Percentiles rank a stretch among this genome's conserved stretches.
These are phyloP conservation scores for Suillus placidus DNA, from an alignment of 768 basidiomycete species.

Conservation along the genomic window DNA sequence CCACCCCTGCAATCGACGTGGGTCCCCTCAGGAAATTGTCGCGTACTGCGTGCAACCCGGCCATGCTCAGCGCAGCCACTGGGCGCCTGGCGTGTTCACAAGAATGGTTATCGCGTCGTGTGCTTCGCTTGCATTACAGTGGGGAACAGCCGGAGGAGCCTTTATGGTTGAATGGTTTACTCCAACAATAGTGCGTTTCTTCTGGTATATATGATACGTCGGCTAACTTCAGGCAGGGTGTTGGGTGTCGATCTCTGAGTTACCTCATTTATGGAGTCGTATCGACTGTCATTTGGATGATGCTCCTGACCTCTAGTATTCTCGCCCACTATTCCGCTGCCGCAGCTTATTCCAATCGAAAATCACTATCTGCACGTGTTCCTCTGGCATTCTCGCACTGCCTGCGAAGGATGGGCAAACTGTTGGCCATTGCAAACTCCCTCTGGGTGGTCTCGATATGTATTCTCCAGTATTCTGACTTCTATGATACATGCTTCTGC, in stretches of 20 bases:
- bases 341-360: not conserved
- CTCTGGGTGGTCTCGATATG: slow-evolving; percentile 21
- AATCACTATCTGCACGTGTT: not conserved
- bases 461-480: slow-evolving; percentile 24
- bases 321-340: slow-evolving; percentile 8
- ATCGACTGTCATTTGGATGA: slow-evolving; percentile 26
- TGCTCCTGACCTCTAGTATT: slow-evolving; percentile 18
- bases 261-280: slow-evolving; percentile 25
- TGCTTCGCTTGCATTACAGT: slow-evolving; percentile 26
- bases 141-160: slow-evolving; percentile 29
- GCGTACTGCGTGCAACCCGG: slow-evolving; percentile 13
- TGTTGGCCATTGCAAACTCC: slow-evolving; percentile 23
- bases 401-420: slow-evolving; percentile 22
- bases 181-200: slow-evolving; percentile 20
- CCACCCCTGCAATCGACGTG: slow-evolving; percentile 14
- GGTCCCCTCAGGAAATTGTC: slow-evolving; percentile 14
- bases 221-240: slow-evolving; percentile 3
- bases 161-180: slow-evolving; percentile 25
- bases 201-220: not conserved
- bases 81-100: slow-evolving; percentile 20
- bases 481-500: slow-evolving; percentile 27
- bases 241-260: slow-evolving; percentile 27
- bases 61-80: slow-evolving; percentile 14
- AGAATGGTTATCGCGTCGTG: slow-evolving; percentile 25
- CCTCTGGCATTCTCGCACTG: slow-evolving; percentile 8